Percentiles rank a stretch among this genome's conserved stretches.
These are phyloP conservation scores for Jackrogersella minutella DNA, from an alignment of 495 filamentous ascomycete species.

Conservation along the genomic window DNA sequence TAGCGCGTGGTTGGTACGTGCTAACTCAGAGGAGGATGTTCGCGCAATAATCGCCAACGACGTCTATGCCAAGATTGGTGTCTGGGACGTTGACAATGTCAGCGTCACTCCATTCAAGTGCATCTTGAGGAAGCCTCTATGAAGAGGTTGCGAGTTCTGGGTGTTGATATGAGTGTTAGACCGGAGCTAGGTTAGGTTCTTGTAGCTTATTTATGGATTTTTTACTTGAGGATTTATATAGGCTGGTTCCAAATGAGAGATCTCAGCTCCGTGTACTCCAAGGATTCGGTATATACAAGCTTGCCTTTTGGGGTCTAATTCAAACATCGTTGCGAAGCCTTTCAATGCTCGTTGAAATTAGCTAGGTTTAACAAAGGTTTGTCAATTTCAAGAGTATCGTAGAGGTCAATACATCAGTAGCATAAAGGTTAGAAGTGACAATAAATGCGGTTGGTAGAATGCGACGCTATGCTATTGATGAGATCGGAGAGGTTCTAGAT, in stretches of 20 bases:
- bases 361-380: too few species aligned
- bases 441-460: too few species aligned
- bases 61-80: constrained; percentile 27
- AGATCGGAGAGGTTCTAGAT: not conserved
- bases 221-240: not conserved
- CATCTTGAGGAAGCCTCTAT: constrained; percentile 33
- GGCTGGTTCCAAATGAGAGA: too few species aligned
- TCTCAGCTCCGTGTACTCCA: too few species aligned
- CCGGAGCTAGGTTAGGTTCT: not conserved
- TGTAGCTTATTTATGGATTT: too few species aligned
- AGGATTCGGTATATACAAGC: too few species aligned
- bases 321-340: too few species aligned
- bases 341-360: too few species aligned
- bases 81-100: constrained; percentile 34
- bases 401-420: too few species aligned
- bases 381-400: too few species aligned
- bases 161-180: not conserved
- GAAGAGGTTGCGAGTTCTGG: not conserved
- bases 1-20: constrained; percentile 27
- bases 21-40: constrained; percentile 22
- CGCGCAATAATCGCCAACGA: constrained; percentile 22
- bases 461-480: not conserved
- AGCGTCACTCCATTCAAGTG: constrained; percentile 27
- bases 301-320: too few species aligned
- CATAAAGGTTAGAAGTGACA: too few species aligned